Evolutionary conservation across 2,329 filamentous ascomycete genomes (phyloP).

Genomic region (Colletotrichum abscissum): DNA sequence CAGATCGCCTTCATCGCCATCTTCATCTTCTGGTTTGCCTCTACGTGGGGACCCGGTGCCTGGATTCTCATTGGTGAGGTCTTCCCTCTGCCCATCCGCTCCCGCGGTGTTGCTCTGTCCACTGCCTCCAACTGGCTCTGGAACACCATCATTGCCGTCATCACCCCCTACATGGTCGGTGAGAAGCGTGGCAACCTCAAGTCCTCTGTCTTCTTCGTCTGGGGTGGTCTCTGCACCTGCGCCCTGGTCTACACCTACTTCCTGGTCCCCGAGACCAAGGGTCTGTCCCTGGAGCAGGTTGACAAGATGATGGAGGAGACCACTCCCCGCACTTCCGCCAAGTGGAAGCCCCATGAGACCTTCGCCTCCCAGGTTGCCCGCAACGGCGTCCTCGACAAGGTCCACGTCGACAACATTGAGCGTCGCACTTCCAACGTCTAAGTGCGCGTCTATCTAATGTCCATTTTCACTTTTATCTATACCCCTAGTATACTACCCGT

Average conservation of each 20-base stretch:
- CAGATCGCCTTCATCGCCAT: constrained; percentile 91
- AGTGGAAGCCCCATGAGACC: constrained; percentile 79
- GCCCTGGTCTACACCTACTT: constrained; percentile 77
- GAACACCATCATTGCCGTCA: constrained; percentile 80
- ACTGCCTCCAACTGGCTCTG: constrained; percentile 94
- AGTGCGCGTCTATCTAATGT: constrained; percentile 41
- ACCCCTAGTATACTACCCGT: constrained; percentile 8
- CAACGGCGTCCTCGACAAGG: constrained; percentile 45
- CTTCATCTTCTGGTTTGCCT: constrained; percentile 94
- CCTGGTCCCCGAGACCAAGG: constrained; percentile 80
- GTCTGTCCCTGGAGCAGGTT: constrained; percentile 81
- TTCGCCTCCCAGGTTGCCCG: constrained; percentile 67
- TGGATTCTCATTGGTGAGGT: constrained; percentile 91
- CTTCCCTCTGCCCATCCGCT: constrained; percentile 89
- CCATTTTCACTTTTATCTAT: constrained; percentile 34
- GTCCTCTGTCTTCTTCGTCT: constrained; percentile 80
- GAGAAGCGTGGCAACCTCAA: constrained; percentile 71
- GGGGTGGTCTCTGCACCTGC: constrained; percentile 73
- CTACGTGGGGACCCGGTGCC: constrained; percentile 85
- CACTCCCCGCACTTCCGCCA: constrained; percentile 78
- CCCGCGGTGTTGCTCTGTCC: constrained; percentile 86
- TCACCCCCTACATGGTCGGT: constrained; percentile 78
- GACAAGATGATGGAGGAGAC: constrained; percentile 92
- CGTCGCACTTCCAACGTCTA: constrained; percentile 47
- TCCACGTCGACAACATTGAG: constrained; percentile 42